A percentile compares a stretch with the other conserved stretches of the same genome.
These are phyloP conservation scores for Cymbopogon flexuosus DNA, from an alignment of 202 grass and related monocot genomes.

Conservation along the genomic window DNA sequence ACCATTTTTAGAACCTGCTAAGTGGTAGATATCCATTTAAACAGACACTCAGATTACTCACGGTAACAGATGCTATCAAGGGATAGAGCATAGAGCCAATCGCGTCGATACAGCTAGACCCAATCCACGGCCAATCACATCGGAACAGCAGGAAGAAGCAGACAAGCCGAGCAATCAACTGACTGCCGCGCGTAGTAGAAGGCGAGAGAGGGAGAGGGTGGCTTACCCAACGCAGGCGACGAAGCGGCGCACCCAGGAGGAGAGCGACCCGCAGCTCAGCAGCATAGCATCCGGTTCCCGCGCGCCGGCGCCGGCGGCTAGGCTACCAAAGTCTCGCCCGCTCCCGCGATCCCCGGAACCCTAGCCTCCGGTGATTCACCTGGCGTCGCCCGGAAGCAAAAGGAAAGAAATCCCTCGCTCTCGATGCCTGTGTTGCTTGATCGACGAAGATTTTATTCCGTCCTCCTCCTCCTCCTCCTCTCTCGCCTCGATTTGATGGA, in stretches of 20 bases:
- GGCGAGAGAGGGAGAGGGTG: neutral
- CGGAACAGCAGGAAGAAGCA: neutral
- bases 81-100: neutral
- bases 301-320: conserved; percentile 14
- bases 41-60: neutral
- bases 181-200: too few species aligned
- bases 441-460: neutral
- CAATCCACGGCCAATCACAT: neutral
- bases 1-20: neutral
- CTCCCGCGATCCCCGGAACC: conserved; percentile 10
- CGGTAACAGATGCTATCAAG: too few species aligned
- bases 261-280: conserved; percentile 57
- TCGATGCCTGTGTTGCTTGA: neutral
- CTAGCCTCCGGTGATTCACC: neutral
- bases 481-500: conserved; percentile 1
- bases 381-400: neutral
- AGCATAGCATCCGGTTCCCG: conserved; percentile 53
- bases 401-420: neutral
- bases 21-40: neutral
- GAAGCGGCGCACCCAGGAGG: conserved; percentile 66
- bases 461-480: too few species aligned
- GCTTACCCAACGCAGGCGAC: conserved; percentile 69
- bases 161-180: neutral
- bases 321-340: too few species aligned
- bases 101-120: neutral